phyloP scores from a whole-genome alignment of 768 basidiomycete genomes.

The Podaxis carcinomalis region DNA sequence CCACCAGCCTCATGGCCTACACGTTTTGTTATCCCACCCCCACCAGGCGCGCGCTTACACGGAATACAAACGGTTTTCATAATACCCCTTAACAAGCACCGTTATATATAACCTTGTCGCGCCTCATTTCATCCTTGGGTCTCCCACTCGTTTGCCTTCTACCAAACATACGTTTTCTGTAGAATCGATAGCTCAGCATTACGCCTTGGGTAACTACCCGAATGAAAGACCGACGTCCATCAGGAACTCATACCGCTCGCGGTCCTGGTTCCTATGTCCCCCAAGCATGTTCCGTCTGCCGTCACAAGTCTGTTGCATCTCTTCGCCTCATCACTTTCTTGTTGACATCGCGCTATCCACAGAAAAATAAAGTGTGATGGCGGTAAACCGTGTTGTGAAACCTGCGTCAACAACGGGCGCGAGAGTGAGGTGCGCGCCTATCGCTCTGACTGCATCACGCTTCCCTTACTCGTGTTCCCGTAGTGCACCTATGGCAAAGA shows the following conservation, averaged over 20 bases:
- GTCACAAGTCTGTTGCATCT: slow-evolving; percentile 27
- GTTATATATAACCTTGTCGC: neutral
- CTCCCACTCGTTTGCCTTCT: neutral
- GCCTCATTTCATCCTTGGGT: neutral
- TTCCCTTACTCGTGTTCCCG: neutral
- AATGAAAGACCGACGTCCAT: slow-evolving; percentile 6
- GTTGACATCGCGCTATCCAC: neutral
- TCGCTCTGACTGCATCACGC: neutral
- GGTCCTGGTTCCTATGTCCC: slow-evolving; percentile 33
- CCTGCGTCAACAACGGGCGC: slow-evolving; percentile 34
- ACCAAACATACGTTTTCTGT: neutral
- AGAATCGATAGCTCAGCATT: neutral
- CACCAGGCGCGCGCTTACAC: neutral
- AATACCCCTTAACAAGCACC: neutral
- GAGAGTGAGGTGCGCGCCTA: slow-evolving; percentile 30
- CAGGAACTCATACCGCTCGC: slow-evolving; percentile 18
- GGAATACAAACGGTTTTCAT: slow-evolving; percentile 7
- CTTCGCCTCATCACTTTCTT: neutral
- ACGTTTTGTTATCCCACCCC: slow-evolving; percentile 1
- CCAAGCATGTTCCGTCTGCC: slow-evolving; percentile 35
- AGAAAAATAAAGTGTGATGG: slow-evolving; percentile 48
- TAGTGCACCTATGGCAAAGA: slow-evolving; percentile 44
- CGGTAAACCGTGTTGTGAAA: slow-evolving; percentile 36
- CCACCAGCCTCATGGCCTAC: slow-evolving; percentile 5
- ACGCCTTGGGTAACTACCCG: neutral